Evolutionary conservation across 345 rosid species (phyloP), one percentile per base, ranked within the genome.

Genomic region (Eucalyptus pauciflora): DNA sequence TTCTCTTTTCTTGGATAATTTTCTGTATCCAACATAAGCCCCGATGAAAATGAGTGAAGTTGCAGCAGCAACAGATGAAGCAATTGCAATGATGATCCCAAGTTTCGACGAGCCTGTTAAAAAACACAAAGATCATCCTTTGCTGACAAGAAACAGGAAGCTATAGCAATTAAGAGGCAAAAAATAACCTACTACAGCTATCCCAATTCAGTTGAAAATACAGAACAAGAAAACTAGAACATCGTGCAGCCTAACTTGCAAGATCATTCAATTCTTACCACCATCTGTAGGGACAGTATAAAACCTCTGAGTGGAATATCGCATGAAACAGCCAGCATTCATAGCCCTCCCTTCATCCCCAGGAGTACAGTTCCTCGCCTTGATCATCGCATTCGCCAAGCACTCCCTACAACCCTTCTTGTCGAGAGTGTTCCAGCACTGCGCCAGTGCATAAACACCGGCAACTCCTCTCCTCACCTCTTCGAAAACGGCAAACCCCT

Each of bases 341-440:
- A 92, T 24, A 3, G 88, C 92, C 71, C 92, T 89, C 52, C 92
- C 93, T 49, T 92, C 92, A 51, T 62, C n/a, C 49, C 88, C 64
- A 10, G 92, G 92, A 60, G 87, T 51, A 41, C 93, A 92, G 31
- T 86, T 60, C 69, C 56, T 81, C 8, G 52, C 86, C 51, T 86
- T 86, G 33, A 41, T 33, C 51, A 81, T 29, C 1, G 93, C 93
- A 50, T 91, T 88, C 20, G 86, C 67, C 87, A 92, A 83, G 62
- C 93, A 92, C 81, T 43, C 51, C 45, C 89, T 71, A 52, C 93
- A 92, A 12, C 89, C 71, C 11, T 87, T 81, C 27, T 18, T 31
- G 85, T 86, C 64, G 86, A 92, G 86, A 27, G 88, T 89, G 88
- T 86, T 89, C 93, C 93, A 92, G 71, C 93, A 92, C 87, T 92